These are phyloP conservation scores for Vitis rupestris DNA, from an alignment of 164 flowering plant species.

Conservation along the genomic window DNA sequence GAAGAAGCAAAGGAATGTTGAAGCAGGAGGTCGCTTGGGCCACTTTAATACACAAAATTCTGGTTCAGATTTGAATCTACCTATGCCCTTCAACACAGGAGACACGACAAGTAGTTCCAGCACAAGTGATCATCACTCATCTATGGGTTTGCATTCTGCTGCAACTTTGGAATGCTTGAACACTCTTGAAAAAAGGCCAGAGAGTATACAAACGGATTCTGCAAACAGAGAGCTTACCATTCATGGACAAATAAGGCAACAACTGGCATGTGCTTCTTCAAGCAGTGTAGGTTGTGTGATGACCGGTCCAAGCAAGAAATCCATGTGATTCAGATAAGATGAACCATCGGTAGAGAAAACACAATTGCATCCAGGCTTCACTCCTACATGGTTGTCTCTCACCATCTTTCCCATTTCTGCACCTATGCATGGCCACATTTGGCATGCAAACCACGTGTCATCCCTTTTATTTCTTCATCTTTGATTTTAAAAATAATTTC, in stretches of 20 bases:
- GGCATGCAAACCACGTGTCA: no score
- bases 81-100: no score
- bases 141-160: background rate
- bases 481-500: no score
- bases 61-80: background rate
- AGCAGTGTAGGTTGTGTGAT: slow-evolving; percentile 17
- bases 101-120: background rate
- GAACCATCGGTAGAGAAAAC: no score
- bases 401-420: no score
- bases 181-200: slow-evolving; percentile 25
- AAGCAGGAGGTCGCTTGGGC: slow-evolving; percentile 7
- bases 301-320: slow-evolving; percentile 19
- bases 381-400: no score
- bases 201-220: slow-evolving; percentile 8
- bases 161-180: slow-evolving; percentile 1
- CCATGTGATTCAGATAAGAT: no score
- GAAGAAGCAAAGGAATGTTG: no score
- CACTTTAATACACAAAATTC: background rate
- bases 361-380: no score
- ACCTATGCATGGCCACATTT: no score
- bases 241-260: slow-evolving; percentile 31
- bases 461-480: no score
- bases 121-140: slow-evolving; percentile 10
- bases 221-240: slow-evolving; percentile 33
- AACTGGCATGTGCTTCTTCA: slow-evolving; percentile 29